Base-by-base conservation (phyloP, 108 stramenopile genomes). In the Cyclotella atomus region DNA sequence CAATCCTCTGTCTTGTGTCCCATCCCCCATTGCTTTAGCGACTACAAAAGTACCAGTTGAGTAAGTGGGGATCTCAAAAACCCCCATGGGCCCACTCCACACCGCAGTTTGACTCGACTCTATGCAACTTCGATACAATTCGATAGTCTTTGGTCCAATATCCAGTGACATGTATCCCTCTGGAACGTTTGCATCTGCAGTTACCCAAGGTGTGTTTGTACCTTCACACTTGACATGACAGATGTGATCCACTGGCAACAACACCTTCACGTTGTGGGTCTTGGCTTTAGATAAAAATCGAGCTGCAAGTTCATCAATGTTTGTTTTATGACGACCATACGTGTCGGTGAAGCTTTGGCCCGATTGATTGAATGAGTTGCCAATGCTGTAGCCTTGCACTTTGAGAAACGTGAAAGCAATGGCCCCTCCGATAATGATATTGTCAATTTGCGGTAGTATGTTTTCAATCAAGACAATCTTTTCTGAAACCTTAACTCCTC, bases 131-230 rank as follows among this genome's bases (percentile, higher is more conserved):
- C 90, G 71, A 55, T 90, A 91, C 25, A 74, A 30, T 36, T 82
- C 82, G 63, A 84, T 69, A 7, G 96, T 85, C 55, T 91, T 91
- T 16, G 97, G 97, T 60, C 99, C 98, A 59, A 89, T 90, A 79
- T 99, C 99, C 10, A 99, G 88, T 16, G 97, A 98, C 97, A 99
- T 97, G 88, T 93, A 99, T 17, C 91, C 97, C 24, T 93, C 97
- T 24, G 94, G 91, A 56, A 99, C 91, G 34, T 64, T 85, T 23
- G 71, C 79, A 43, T 75, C 63, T 6, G 68, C 47, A 29, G 87
- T 91, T 29, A 90, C 72, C 34, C 93, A 79, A 59, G 84, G 83
- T 1, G 90, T 80, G 65, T 95, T 93, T 10, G 92, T 92, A 27
- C 86, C 87, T 45, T 87, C 76, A 66, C 96, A 98, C 12, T 32